Conservation (phyloP, 2,329 filamentous ascomycete species). For the Aureobasidium vineae region DNA sequence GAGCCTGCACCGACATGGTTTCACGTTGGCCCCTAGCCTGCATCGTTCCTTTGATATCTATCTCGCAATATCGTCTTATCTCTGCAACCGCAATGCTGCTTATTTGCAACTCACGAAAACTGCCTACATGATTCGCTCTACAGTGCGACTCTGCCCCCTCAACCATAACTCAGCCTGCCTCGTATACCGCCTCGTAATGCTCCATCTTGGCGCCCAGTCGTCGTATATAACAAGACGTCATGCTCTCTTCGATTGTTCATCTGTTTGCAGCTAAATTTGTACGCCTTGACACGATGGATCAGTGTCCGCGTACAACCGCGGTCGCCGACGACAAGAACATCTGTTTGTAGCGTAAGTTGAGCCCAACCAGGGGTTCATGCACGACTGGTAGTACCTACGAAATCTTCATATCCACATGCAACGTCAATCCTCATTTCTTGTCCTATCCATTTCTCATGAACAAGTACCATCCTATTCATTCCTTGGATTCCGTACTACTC, state of each 20-base stretch:
- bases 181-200: conserved; percentile 18
- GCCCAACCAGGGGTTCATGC: neutral
- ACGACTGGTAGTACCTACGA: conserved; percentile 6
- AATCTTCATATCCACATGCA: conserved; percentile 1
- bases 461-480: neutral
- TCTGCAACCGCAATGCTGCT: conserved; percentile 4
- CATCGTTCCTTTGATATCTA: neutral
- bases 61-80: conserved; percentile 1
- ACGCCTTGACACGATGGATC: neutral
- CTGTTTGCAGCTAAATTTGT: neutral
- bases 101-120: conserved; percentile 6
- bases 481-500: neutral
- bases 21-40: neutral
- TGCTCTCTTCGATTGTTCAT: neutral
- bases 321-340: neutral
- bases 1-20: conserved; percentile 16
- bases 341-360: conserved; percentile 3
- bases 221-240: conserved; percentile 14
- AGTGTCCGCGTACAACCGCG: neutral
- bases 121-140: neutral
- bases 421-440: neutral
- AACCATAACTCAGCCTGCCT: neutral
- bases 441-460: neutral
- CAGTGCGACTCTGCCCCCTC: conserved; percentile 7
- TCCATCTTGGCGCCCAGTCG: conserved; percentile 1